Evolutionary conservation across 108 stramenopile species (phyloP), one percentile per base, ranked within the genome.

Genomic region (Nitzschia palea): DNA sequence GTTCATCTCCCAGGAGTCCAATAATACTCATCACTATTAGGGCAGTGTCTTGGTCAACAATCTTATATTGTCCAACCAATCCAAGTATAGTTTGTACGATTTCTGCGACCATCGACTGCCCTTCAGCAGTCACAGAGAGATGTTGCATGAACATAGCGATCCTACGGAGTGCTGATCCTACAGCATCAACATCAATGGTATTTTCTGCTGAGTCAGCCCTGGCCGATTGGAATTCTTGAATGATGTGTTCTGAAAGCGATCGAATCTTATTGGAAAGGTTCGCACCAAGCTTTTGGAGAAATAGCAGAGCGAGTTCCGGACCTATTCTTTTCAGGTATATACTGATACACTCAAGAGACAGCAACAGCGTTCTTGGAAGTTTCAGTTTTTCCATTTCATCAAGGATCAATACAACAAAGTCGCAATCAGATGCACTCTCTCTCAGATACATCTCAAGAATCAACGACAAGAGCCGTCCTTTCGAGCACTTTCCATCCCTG

Each of bases 381-480:
- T 81, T 66, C 1, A 64, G 55, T 27, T 66, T 65, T 12, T 54
- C 60, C 60, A 94, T 70, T 62, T 89, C 86, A 0, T 58, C 53
- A 36, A 91, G 65, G 35, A 91, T 58, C 8, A 71, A 68, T 9
- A 70, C 12, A 3, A 91, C 37, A 50, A 91, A 79, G 4, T 59
- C 81, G 55, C 60, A 57, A 64, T 94, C 93, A 2, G 51, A 62
- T 34, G 79, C 56, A 29, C 65, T 61, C 6, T 77, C 78, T 55
- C 78, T 85, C 64, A 88, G 47, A 58, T 84, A 78, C 35, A 94
- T 82, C 50, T 94, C 88, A 10, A 91, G 40, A 32, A 94, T 60
- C 27, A 94, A 80, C 27, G 88, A 73, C 20, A 91, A 68, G 12
- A 94, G 67, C 32, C 93, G 64, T 15, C 93, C 93, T 60, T 85